These are phyloP conservation scores for Protomyces lactucae-debilis DNA, from an alignment of 1,139 yeast genomes.

Conservation along the genomic window DNA sequence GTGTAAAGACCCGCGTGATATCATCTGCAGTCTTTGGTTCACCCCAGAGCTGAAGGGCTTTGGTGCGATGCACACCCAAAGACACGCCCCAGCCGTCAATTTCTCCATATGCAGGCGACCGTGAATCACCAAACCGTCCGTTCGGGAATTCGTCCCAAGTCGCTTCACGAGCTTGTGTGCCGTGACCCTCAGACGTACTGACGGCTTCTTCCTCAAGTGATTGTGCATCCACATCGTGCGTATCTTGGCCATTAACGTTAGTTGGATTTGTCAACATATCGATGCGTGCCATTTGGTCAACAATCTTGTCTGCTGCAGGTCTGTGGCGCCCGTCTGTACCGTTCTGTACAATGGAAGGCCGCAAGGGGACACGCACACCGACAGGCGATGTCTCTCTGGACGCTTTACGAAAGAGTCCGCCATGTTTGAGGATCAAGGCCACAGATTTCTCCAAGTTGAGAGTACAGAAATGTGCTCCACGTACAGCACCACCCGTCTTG, in stretches of 20 bases:
- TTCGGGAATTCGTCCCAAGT: constrained; percentile 99
- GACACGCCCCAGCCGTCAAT: constrained; percentile 96
- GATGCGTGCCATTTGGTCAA: neutral
- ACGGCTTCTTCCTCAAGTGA: constrained; percentile 7
- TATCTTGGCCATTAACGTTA: neutral
- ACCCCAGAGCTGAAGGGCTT: constrained; percentile 79
- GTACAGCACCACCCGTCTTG: constrained; percentile 51
- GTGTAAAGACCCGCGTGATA: constrained; percentile 61
- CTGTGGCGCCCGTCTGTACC: neutral
- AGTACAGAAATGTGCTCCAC: constrained; percentile 86
- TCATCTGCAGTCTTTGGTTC: constrained; percentile 62
- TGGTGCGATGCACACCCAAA: constrained; percentile 64
- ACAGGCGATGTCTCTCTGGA: constrained; percentile 18
- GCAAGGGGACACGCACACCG: neutral
- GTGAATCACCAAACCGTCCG: constrained; percentile 95
- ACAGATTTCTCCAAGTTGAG: constrained; percentile 85
- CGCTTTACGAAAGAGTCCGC: constrained; percentile 36
- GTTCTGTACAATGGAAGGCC: neutral
- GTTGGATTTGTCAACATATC: neutral
- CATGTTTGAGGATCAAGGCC: constrained; percentile 70
- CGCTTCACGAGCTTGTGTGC: constrained; percentile 74
- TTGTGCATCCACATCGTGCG: neutral
- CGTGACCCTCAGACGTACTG: constrained; percentile 26
- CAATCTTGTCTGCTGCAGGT: neutral
- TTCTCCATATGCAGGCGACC: constrained; percentile 94